A percentile compares a stretch with the other conserved stretches of the same genome.
Conservation (phyloP, 1,139 yeast species). For the Yamadazyma diddensiae region DNA sequence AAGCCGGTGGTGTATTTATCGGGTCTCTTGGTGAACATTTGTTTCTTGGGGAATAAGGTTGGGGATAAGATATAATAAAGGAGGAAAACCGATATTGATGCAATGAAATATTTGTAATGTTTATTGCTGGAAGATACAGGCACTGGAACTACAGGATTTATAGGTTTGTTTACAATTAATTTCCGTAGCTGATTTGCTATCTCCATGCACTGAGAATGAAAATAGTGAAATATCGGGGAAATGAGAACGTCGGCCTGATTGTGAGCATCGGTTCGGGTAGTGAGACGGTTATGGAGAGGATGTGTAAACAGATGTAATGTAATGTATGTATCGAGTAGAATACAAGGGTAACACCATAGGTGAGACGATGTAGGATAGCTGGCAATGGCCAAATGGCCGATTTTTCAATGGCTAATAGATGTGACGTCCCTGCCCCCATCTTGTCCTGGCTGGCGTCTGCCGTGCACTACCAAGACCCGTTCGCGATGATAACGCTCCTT, state of each 20-base stretch:
- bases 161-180: slow-evolving; percentile 10
- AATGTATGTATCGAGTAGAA: too few relatives aligned
- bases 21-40: slow-evolving; percentile 54
- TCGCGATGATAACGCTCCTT: too few relatives aligned
- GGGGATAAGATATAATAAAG: slow-evolving; percentile 14
- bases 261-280: not conserved
- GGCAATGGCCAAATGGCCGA: too few relatives aligned
- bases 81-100: slow-evolving; percentile 3
- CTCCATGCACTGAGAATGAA: slow-evolving; percentile 8
- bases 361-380: too few relatives aligned
- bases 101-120: not conserved
- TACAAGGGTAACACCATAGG: too few relatives aligned
- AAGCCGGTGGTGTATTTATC: slow-evolving; percentile 81
- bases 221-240: slow-evolving; percentile 1
- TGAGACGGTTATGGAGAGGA: too few relatives aligned
- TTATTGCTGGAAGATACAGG: not conserved
- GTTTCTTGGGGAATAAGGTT: slow-evolving; percentile 7
- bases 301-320: too few relatives aligned
- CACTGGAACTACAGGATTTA: not conserved
- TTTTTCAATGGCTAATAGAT: too few relatives aligned
- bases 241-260: not conserved
- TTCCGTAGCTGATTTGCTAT: slow-evolving; percentile 9
- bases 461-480: too few relatives aligned
- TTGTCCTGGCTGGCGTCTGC: too few relatives aligned
- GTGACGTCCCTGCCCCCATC: too few relatives aligned